Evolutionary conservation across 345 rosid genomes (phyloP).

Genomic region (Syzygium jambos): DNA sequence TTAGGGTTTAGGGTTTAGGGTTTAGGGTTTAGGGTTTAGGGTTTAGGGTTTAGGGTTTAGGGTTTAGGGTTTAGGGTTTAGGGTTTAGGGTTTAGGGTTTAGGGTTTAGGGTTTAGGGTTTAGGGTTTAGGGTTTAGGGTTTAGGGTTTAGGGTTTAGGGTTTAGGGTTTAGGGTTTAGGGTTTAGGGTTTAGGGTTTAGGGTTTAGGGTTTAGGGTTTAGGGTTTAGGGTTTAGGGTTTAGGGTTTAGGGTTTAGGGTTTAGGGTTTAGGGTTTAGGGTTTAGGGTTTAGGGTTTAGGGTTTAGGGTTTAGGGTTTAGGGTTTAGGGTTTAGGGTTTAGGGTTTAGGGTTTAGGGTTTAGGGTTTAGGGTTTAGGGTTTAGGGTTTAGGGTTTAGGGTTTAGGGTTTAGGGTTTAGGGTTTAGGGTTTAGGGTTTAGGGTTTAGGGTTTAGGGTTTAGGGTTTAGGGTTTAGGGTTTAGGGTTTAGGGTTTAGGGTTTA

Average conservation of each 20-base stretch:
- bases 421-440: neutral
- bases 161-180: neutral
- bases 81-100: neutral
- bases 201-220: neutral
- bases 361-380: neutral
- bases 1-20: conserved; percentile 1
- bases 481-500: neutral
- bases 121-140: neutral
- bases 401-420: neutral
- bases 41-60: neutral
- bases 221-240: neutral
- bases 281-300: neutral
- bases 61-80: neutral
- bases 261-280: neutral
- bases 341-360: neutral
- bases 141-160: neutral
- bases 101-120: neutral
- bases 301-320: neutral
- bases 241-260: neutral
- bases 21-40: neutral
- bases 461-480: neutral
- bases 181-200: neutral
- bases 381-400: neutral
- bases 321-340: neutral
- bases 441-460: neutral